Evolutionary conservation across 306 rosid genomes (phyloP).

Genomic region (Acmispon strigosus): DNA sequence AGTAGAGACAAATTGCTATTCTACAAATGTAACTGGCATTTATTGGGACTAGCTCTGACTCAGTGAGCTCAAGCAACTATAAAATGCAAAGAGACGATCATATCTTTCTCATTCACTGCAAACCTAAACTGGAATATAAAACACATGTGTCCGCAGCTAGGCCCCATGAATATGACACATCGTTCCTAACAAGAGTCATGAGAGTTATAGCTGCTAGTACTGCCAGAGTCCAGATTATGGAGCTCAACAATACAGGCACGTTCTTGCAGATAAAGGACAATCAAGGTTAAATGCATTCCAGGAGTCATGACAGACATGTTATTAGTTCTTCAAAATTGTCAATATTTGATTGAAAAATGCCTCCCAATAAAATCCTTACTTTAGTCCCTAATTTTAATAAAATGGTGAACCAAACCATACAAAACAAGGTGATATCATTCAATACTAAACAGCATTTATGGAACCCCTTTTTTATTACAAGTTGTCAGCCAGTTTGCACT

Average conservation of each 20-base stretch:
- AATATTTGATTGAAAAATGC: no score
- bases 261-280: conserved; percentile 14
- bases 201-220: conserved; percentile 29
- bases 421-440: no score
- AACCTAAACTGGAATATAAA: conserved; percentile 31
- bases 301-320: neutral
- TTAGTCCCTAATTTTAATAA: no score
- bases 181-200: conserved; percentile 28
- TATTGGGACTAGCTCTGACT: conserved; percentile 32
- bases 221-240: conserved; percentile 20
- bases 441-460: no score
- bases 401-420: no score
- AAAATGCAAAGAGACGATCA: conserved; percentile 37
- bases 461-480: no score
- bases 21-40: conserved; percentile 24
- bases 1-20: conserved; percentile 31
- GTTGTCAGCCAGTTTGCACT: no score
- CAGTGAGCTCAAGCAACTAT: conserved; percentile 27
- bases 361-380: no score
- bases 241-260: neutral
- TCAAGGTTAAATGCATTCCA: conserved; percentile 10
- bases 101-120: conserved; percentile 34
- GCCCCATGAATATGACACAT: conserved; percentile 49
- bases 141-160: conserved; percentile 27
- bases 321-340: neutral